Evolutionary conservation across 768 basidiomycete genomes (phyloP).

Genomic region (Russula olivacea): DNA sequence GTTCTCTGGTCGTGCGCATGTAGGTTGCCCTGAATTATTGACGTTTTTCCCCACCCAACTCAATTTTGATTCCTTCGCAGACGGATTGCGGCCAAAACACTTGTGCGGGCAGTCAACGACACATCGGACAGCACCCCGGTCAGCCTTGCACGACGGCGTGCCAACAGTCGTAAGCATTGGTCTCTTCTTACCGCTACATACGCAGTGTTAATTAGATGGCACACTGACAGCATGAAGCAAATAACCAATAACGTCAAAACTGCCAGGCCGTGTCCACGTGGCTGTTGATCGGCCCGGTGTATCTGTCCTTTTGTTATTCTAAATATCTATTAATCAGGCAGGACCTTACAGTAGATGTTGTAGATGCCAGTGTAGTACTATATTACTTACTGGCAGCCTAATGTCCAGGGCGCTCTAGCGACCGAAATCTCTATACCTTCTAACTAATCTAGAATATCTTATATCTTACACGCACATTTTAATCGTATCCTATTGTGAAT

Average conservation of each 20-base stretch:
- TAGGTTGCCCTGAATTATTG: not conserved
- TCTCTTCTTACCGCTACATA: not conserved
- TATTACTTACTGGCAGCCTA: no score
- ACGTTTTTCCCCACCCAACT: no score
- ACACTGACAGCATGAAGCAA: not conserved
- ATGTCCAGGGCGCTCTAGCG: not conserved
- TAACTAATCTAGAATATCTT: not conserved
- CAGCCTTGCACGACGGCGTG: constrained; percentile 14
- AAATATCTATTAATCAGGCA: no score
- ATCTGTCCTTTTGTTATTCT: not conserved
- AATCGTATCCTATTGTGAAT: not conserved
- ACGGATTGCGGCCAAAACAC: constrained; percentile 16
- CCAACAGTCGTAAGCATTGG: constrained; percentile 11
- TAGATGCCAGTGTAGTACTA: no score
- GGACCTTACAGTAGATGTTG: not conserved
- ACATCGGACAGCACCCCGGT: constrained; percentile 9
- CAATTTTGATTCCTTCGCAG: not conserved
- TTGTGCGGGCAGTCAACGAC: constrained; percentile 15
- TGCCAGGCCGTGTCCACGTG: constrained; percentile 9
- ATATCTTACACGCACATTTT: not conserved
- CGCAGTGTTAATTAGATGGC: not conserved
- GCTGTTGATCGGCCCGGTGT: constrained; percentile 4
- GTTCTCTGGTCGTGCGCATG: constrained; percentile 17
- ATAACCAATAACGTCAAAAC: constrained; percentile 14
- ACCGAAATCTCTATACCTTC: not conserved